Evolutionary conservation across 257 asterid genomes (phyloP).

Genomic region (Verbena officinalis): DNA sequence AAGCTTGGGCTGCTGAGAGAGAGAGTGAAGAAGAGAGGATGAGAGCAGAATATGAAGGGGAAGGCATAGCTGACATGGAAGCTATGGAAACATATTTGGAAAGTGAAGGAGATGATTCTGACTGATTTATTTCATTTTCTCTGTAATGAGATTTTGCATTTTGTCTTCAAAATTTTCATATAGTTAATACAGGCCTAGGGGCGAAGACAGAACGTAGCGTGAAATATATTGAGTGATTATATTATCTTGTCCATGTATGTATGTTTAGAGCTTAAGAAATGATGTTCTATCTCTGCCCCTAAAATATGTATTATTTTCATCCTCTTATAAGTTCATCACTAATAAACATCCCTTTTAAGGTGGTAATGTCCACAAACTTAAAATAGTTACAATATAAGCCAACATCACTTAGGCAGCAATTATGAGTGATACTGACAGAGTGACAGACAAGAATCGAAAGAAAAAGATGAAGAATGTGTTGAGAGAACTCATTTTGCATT

Average conservation of each 20-base stretch:
- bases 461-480: not conserved
- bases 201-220: not conserved
- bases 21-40: constrained; percentile 55
- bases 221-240: not conserved
- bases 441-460: not conserved
- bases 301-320: too few species aligned
- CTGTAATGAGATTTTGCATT: constrained; percentile 9
- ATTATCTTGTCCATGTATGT: not conserved
- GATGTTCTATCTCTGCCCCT: too few species aligned
- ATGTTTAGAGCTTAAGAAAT: too few species aligned
- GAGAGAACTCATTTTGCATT: not conserved
- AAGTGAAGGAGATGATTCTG: constrained; percentile 45
- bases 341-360: too few species aligned
- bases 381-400: too few species aligned
- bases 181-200: not conserved
- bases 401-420: too few species aligned
- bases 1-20: constrained; percentile 57
- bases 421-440: too few species aligned
- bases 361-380: too few species aligned
- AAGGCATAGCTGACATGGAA: constrained; percentile 25
- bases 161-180: constrained; percentile 20
- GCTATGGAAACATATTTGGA: constrained; percentile 50
- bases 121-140: constrained; percentile 39
- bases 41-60: constrained; percentile 44
- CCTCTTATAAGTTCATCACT: too few species aligned